phyloP scores from a whole-genome alignment of 179 eudicot genomes.

The Nepenthes alata region DNA sequence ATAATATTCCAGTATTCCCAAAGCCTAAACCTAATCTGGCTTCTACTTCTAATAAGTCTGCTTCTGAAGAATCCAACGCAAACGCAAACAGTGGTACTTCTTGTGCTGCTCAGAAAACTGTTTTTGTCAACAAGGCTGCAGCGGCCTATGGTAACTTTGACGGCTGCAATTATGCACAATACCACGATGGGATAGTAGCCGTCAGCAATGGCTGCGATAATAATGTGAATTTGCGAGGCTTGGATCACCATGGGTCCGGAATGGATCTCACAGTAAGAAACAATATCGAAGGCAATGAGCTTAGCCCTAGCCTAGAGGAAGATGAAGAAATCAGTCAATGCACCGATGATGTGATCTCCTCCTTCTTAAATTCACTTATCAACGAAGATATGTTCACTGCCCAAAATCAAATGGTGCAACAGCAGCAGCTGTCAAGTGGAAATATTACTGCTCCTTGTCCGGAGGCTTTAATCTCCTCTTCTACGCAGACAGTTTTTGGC shows the following conservation, averaged over 20 bases:
- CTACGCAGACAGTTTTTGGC: background rate
- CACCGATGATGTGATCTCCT: constrained; percentile 30
- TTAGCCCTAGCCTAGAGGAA: constrained; percentile 10
- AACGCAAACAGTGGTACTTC: background rate
- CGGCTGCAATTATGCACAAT: background rate
- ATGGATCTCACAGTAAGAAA: background rate
- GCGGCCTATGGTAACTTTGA: background rate
- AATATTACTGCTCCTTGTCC: constrained; percentile 7
- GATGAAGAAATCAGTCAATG: constrained; percentile 14
- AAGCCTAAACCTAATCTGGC: background rate
- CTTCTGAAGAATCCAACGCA: constrained; percentile 1
- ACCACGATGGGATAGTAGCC: background rate
- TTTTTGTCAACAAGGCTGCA: background rate
- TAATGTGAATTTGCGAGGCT: background rate
- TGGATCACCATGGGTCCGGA: background rate
- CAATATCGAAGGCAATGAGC: background rate
- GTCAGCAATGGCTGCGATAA: background rate
- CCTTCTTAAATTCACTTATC: constrained; percentile 41
- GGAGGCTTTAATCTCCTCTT: constrained; percentile 4
- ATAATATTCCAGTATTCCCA: background rate
- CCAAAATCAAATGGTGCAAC: background rate
- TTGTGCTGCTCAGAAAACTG: background rate
- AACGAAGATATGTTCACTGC: constrained; percentile 32
- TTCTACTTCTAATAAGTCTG: background rate
- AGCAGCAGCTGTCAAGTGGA: background rate